These are phyloP conservation scores for Thermothelomyces thermophilus DNA, from an alignment of 2,329 filamentous ascomycete genomes.

Conservation along the genomic window DNA sequence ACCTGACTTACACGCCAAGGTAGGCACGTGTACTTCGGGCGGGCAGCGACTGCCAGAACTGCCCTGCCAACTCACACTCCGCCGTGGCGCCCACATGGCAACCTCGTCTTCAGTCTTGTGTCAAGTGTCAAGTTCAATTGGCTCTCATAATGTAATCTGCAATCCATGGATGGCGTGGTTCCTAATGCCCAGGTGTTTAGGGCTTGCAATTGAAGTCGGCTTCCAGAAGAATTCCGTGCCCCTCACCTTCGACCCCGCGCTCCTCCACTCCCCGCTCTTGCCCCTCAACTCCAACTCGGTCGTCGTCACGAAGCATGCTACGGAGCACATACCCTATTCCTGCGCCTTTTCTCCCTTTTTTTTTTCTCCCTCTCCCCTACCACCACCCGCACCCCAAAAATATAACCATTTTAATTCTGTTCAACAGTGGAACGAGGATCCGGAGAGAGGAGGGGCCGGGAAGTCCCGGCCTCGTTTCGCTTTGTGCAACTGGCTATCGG, in stretches of 20 bases:
- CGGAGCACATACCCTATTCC: no score
- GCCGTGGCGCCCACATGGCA: constrained; percentile 7
- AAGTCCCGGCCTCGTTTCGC: not conserved
- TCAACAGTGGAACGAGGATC: no score
- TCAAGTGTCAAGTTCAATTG: not conserved
- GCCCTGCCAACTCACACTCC: not conserved
- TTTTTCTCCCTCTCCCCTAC: no score
- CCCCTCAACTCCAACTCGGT: not conserved
- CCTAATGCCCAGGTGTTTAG: not conserved
- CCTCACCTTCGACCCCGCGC: constrained; percentile 1
- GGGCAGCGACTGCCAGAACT: not conserved
- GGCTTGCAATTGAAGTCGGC: not conserved
- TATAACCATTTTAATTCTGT: no score
- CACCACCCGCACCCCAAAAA: no score
- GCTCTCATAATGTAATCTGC: not conserved
- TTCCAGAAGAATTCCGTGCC: constrained; percentile 14
- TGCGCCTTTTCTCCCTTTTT: no score
- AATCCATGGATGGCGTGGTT: not conserved
- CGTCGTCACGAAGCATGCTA: not conserved
- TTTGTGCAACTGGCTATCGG: not conserved
- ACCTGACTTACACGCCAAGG: no score
- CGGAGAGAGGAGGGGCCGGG: no score
- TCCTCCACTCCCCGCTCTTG: not conserved
- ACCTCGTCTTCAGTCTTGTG: not conserved
- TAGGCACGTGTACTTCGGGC: no score